phyloP scores from a whole-genome alignment of 2,329 filamentous ascomycete genomes.

The Xylaria sp. region DNA sequence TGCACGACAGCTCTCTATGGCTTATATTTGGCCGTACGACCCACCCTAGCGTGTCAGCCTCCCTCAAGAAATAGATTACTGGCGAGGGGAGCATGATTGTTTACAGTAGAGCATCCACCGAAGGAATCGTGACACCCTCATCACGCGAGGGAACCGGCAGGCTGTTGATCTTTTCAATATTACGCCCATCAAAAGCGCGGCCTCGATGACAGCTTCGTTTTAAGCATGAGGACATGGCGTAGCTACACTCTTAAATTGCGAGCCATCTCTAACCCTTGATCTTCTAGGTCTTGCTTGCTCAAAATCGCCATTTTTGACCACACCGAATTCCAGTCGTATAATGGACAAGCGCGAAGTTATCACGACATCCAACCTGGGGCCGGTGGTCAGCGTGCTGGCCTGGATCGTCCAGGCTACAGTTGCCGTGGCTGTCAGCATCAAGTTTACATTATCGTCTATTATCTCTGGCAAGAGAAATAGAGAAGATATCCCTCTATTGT shows the following conservation, averaged over 20 bases:
- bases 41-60: too few species aligned
- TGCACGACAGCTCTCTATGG: too few species aligned
- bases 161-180: too few species aligned
- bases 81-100: too few species aligned
- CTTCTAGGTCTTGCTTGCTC: neutral
- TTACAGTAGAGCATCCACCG: too few species aligned
- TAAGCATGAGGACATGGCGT: too few species aligned
- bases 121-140: too few species aligned
- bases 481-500: conserved; percentile 32
- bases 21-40: too few species aligned
- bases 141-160: too few species aligned
- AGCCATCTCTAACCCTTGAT: neutral
- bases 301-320: neutral
- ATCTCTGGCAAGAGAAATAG: conserved; percentile 27
- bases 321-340: conserved; percentile 5
- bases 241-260: neutral
- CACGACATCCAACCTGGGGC: conserved; percentile 34
- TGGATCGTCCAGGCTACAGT: conserved; percentile 37
- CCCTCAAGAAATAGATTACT: too few species aligned
- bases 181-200: too few species aligned
- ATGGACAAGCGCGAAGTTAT: conserved; percentile 38
- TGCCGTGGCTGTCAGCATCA: conserved; percentile 35
- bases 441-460: conserved; percentile 35
- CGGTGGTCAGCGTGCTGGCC: conserved; percentile 35
- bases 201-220: too few species aligned